Percentiles rank a stretch among this genome's conserved stretches.
Conservation (phyloP, 306 rosid genomes). For the Inga laurina region DNA sequence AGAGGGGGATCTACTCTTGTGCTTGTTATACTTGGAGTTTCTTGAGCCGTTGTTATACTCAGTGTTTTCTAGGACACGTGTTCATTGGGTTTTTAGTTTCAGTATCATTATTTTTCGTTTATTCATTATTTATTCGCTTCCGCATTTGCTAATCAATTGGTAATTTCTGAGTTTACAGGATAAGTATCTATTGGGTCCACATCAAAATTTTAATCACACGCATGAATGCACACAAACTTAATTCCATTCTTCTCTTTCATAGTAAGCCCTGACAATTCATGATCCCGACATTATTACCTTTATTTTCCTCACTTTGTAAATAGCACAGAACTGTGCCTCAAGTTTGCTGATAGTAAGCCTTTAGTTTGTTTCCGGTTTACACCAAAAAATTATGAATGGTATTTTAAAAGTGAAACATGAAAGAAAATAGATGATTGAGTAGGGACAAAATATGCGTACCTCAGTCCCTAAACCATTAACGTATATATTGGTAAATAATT, state of each 20-base stretch:
- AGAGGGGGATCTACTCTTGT: no score
- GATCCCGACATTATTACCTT: neutral
- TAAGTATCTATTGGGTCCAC: no score
- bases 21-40: no score
- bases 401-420: neutral
- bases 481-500: conserved; percentile 68
- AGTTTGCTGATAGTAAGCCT: neutral
- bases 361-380: neutral
- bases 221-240: neutral
- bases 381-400: neutral
- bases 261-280: neutral
- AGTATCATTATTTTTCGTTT: no score
- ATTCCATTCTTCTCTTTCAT: conserved; percentile 8
- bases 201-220: neutral
- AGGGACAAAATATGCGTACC: conserved; percentile 50
- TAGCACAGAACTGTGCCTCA: neutral
- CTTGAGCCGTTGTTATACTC: no score
- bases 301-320: conserved; percentile 8
- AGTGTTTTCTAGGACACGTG: no score
- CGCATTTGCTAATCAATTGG: no score
- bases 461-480: conserved; percentile 69
- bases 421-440: neutral
- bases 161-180: no score
- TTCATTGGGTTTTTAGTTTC: no score
- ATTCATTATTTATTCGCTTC: no score